Base-by-base conservation (phyloP, 2,329 filamentous ascomycete genomes). In the Tolypocladium ophioglossoides region DNA sequence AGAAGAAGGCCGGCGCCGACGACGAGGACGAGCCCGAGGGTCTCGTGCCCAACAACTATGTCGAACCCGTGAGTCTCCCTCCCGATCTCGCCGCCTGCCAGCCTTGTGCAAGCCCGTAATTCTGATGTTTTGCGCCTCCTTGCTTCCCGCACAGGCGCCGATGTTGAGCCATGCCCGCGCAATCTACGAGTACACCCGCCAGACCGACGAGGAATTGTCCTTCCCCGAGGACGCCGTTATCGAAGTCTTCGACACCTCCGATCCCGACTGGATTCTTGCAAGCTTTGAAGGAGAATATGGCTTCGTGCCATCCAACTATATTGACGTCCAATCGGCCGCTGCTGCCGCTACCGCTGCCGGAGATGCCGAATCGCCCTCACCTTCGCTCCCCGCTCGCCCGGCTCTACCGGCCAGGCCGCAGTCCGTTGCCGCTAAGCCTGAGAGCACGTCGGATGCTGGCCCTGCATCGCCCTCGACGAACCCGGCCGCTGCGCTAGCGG, bases 131-230 rank as follows among this genome's bases (percentile, higher is more conserved):
- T 18, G 12, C 34, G 16, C 30, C 10, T 30, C 51, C 24, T 37
- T 44, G 11, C 22, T 41, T 39, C 30, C 30, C 16, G 18, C 7
- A 53, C 61, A 89, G 84, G 85, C 85, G 55, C 74, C 79, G 63
- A 81, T 87, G 27, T 71, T 82, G 57, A 76, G 82, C 57, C 79
- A 85, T 61, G 94, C 92, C 51, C 91, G 87, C 69, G 89, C 94
- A n/a, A 81, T 97, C n/a, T 99, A 92, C 75, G 94, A 99, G 70
- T 99, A 99, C 70, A 89, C 89, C 51, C 84, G 92, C 63, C 94
- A 99, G 74, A 99, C 94, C 27, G 94, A 99, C 66, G 94, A 99
- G 72, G 94, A 99, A 72, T 78, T 99, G 11, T 97, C 92, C 27
- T 97, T 99, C 68, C 82, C 89, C 50, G 94, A 99, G 74, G 91